phyloP scores from a whole-genome alignment of 495 filamentous ascomycete genomes.

The Durotheca rogersii region DNA sequence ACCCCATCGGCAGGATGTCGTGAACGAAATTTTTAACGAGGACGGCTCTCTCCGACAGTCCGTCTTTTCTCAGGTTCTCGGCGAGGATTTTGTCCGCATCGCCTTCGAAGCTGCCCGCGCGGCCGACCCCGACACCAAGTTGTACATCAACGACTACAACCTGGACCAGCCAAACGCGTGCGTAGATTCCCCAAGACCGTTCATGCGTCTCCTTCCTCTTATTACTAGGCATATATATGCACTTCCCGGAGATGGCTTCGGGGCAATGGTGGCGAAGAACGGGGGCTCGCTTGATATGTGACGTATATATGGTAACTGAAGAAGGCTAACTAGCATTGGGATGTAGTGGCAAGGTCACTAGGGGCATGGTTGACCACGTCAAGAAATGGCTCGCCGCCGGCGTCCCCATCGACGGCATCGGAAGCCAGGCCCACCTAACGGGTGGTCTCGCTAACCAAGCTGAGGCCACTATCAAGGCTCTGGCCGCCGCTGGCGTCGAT shows the following conservation, averaged over 20 bases:
- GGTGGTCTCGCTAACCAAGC: constrained; percentile 48
- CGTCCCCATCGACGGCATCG: constrained; percentile 73
- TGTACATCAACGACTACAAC: constrained; percentile 74
- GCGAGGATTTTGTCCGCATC: constrained; percentile 58
- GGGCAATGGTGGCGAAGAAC: too few relatives aligned
- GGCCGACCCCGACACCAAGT: constrained; percentile 58
- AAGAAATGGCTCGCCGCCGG: constrained; percentile 65
- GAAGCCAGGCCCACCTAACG: constrained; percentile 63
- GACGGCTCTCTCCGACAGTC: constrained; percentile 55
- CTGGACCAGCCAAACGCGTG: constrained; percentile 45
- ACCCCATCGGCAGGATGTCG: constrained; percentile 52
- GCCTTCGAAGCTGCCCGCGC: constrained; percentile 61
- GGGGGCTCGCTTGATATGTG: too few relatives aligned
- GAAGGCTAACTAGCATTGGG: constrained; percentile 20
- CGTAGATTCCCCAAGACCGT: not conserved
- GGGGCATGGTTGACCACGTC: constrained; percentile 63
- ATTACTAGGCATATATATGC: too few relatives aligned
- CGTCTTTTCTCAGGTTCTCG: constrained; percentile 61
- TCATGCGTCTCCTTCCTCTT: too few relatives aligned
- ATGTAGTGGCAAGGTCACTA: constrained; percentile 53
- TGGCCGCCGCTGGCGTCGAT: constrained; percentile 52
- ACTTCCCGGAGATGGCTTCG: too few relatives aligned
- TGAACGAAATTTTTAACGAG: constrained; percentile 70
- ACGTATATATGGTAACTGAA: too few relatives aligned
- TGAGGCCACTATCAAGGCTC: constrained; percentile 55